Evolutionary conservation across 148 eudicot genomes (phyloP), one percentile per base, ranked within the genome.

Genomic region (Camellia granthamiana): DNA sequence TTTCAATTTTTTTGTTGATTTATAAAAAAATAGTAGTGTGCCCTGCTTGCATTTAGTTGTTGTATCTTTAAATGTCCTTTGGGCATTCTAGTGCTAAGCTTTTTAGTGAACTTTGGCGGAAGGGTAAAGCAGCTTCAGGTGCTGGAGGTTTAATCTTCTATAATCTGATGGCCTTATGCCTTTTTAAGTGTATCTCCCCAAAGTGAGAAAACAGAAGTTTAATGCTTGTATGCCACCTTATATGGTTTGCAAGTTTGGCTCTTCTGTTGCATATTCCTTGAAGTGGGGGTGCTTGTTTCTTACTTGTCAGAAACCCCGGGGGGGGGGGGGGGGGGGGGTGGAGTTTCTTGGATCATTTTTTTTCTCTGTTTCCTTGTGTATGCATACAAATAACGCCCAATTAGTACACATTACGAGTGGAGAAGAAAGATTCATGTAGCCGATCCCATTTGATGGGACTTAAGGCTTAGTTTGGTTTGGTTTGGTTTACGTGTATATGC

Each of bases 201-300:
- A 62, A 16, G 8, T 23, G n/a, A 16, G 66, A 19, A 62, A 62
- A 62, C 66, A 62, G 66, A 62, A 3, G 21, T 62, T 62, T 56
- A 62, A 62, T 62, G 66, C 66, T 62, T 62, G 66, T 62, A 19
- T 19, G 21, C 66, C 66, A 62, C 30, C 30, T 19, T 62, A 5
- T 62, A 62, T 62, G 66, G 66, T 62, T 62, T 62, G 66, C 66
- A 62, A 62, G 66, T 62, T 62, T 62, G 23, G 21, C 30, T 62
- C 8, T 47, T 47, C 66, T 62, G 66, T 62, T 62, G n/a, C 66
- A 62, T 62, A 16, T 62, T 19, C 7, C 51, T 47, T 4, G 7
- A 47, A 47, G 51, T 4, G 51, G 51, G 7, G 5, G 51, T 47
- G 51, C 51, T 47, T 2, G 51, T 7, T 4, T 47, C 51, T 47